Evolutionary conservation across 1,284 basidiomycete species (phyloP), one percentile per base, ranked within the genome.

Genomic region (Puccinia triticina): DNA sequence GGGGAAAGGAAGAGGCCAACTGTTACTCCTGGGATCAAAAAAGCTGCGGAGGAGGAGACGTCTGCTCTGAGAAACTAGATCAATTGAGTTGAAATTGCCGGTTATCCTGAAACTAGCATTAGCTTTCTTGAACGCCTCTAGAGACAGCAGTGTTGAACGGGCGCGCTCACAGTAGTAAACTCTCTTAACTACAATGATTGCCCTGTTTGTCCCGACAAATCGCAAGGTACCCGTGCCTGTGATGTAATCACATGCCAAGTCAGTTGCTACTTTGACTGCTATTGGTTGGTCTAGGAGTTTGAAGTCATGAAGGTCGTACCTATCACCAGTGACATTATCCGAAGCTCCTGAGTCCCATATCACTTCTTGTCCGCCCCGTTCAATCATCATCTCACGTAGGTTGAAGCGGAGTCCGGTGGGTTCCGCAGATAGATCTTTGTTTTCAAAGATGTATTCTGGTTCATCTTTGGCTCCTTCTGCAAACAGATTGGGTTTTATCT

Each of bases 261-360:
- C n/a, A n/a, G n/a, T n/a, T n/a, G n/a, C n/a, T n/a, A n/a, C n/a
- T n/a, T 64, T 64, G 32, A 74, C 48, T 16, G 72, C 48, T 32
- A 74, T 74, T 1, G 48, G 50, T 16, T 55, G n/a, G 2, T 32
- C 23, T n/a, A 74, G 50, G 1, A 2, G 3, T 4, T 8, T 40
- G 50, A 55, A 74, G 11, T 55, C 14, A 12, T 43, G 48, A 0
- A 74, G 29, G 34, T 26, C 53, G 23, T 37, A 55, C 72, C 34
- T 26, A 32, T 74, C 72, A 2, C 72, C 72, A 3, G 43, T 74
- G 46, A 74, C 43, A 32, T 74, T 43, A 32, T 74, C 43, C 16
- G 50, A 26, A 5, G 72, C 72, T 23, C 72, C 72, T 1, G 48
- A 48, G 34, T 74, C 72, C 67, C 67, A 69, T n/a, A 69, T 43